phyloP scores from a whole-genome alignment of 2,329 filamentous ascomycete genomes.

The Fusarium sp. region DNA sequence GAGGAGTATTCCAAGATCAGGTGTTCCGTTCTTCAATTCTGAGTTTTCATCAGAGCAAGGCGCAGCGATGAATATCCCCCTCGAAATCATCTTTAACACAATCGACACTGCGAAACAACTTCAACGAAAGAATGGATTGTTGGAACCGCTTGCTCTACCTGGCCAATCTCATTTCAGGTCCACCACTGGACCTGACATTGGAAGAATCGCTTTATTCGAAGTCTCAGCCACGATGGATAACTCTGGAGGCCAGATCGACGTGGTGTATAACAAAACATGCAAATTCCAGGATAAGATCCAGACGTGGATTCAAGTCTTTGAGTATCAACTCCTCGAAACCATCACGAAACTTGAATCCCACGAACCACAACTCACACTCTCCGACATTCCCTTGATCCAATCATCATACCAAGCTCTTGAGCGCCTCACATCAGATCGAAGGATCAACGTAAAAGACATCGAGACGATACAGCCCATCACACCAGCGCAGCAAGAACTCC shows the following conservation, averaged over 20 bases:
- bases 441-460: constrained; percentile 55
- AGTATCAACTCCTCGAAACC: constrained; percentile 55
- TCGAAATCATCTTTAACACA: constrained; percentile 68
- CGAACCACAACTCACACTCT: constrained; percentile 57
- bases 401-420: constrained; percentile 56
- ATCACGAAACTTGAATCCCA: constrained; percentile 52
- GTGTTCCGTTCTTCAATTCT: constrained; percentile 59
- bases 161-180: constrained; percentile 52
- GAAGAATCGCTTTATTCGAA: constrained; percentile 60
- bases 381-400: constrained; percentile 58
- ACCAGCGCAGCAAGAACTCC: constrained; percentile 57
- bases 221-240: constrained; percentile 57
- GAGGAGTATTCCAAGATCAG: constrained; percentile 53
- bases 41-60: constrained; percentile 50
- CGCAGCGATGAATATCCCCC: constrained; percentile 52
- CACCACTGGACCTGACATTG: constrained; percentile 55
- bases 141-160: constrained; percentile 56
- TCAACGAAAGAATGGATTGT: constrained; percentile 56
- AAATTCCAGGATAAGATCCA: constrained; percentile 53
- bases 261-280: constrained; percentile 54
- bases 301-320: constrained; percentile 57
- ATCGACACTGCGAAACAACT: constrained; percentile 59
- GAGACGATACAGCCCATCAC: constrained; percentile 60
- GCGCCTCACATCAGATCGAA: constrained; percentile 53
- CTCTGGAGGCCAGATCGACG: constrained; percentile 53